Base-by-base conservation (phyloP, 1,284 basidiomycete species). In the Inonotus hispidus region DNA sequence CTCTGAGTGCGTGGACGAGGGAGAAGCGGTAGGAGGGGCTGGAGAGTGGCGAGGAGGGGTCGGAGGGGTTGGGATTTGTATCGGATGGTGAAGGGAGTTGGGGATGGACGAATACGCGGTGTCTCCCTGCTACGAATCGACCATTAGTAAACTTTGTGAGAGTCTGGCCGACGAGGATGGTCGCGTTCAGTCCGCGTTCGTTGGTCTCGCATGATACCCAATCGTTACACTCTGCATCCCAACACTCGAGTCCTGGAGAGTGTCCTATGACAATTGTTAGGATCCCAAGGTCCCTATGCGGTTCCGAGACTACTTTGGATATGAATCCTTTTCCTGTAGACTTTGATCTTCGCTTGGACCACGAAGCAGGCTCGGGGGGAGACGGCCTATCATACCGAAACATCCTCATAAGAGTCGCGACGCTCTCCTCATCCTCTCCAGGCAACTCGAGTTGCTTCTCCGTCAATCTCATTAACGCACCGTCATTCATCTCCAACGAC, bases 211-310 rank as follows among this genome's bases (percentile, higher is more conserved):
- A 68, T 38, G 68, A 64, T 14, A 69, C 56, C 71, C 71, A 72
- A 13, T 52, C 21, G 6, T 64, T 62, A 11, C 55, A 54, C 8
- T 19, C 41, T 7, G 58, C 38, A 46, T 70, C 68, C 59, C 66
- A 68, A 37, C 67, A 71, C 29, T 72, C 71, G 2, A 72, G 66
- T 2, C 71, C 71, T 4, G 71, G 71, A 0, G 71, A 69, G 8
- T 65, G 64, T 1, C 71, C 71, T 11, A 72, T 65, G n/a, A 72
- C 71, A n/a, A 72, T 65, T 11, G 71, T 68, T 23, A 72, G 64
- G 7, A 72, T 38, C 2, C 71, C 71, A 7, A 72, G 64, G 60
- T 72, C 71, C 35, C 66, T 64, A 61, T 72, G 71, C 32, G 63
- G 59, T 59, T 70, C 69, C 16, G 71, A 66, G 4, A 72, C 71